Conservation (phyloP, 2,329 filamentous ascomycete genomes). For the Magnaporthiopsis incrustans region DNA sequence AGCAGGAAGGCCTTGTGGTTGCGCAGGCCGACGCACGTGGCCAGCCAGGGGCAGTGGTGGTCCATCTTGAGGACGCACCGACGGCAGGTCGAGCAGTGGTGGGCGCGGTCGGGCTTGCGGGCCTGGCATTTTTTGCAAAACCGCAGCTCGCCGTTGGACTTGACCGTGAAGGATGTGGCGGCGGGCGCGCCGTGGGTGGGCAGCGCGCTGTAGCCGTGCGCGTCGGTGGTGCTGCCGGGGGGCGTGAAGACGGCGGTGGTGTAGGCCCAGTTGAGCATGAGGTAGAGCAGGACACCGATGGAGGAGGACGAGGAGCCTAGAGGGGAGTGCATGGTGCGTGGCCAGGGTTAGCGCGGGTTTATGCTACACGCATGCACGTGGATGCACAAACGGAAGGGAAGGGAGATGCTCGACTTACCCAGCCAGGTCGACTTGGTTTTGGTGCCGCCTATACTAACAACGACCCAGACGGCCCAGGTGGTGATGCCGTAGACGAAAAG, state of each 20-base stretch:
- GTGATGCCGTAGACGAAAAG: slow-evolving; percentile 81
- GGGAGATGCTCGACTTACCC: slow-evolving; percentile 33
- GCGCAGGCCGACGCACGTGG: slow-evolving; percentile 84
- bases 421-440: slow-evolving; percentile 46
- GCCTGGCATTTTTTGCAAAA: slow-evolving; percentile 98
- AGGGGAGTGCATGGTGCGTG: not conserved
- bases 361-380: not conserved
- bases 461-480: slow-evolving; percentile 90
- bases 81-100: slow-evolving; percentile 93
- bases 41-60: slow-evolving; percentile 97
- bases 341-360: not conserved
- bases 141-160: slow-evolving; percentile 75
- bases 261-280: slow-evolving; percentile 80
- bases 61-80: slow-evolving; percentile 99
- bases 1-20: slow-evolving; percentile 96
- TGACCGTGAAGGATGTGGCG: slow-evolving; percentile 80
- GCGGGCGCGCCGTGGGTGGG: slow-evolving; percentile 60
- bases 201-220: slow-evolving; percentile 68
- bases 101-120: slow-evolving; percentile 87
- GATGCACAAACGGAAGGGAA: not conserved
- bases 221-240: slow-evolving; percentile 64
- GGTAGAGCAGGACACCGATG: slow-evolving; percentile 63
- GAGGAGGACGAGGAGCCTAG: slow-evolving; percentile 48
- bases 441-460: slow-evolving; percentile 61
- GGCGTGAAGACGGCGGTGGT: slow-evolving; percentile 88